A percentile compares a stretch with the other conserved stretches of the same genome.
These are phyloP conservation scores for Phialocephala sp. DNA, from an alignment of 2,329 filamentous ascomycete genomes.

Conservation along the genomic window DNA sequence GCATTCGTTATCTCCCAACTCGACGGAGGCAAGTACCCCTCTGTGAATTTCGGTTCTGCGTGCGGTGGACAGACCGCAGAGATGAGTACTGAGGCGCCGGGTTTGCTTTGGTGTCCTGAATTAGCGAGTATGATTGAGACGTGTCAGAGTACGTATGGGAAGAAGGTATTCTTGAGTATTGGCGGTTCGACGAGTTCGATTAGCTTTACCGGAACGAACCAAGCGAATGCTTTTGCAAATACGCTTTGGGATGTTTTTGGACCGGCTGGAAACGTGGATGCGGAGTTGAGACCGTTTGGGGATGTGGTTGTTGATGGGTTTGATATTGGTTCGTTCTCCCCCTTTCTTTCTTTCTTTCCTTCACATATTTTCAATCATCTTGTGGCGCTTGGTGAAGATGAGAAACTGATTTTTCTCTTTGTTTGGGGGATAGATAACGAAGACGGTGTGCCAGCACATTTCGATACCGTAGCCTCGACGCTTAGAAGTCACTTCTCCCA, in stretches of 20 bases:
- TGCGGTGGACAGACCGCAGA: conserved; percentile 42
- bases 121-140: conserved; percentile 40
- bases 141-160: conserved; percentile 47
- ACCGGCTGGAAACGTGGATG: conserved; percentile 34
- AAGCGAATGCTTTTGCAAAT: conserved; percentile 42
- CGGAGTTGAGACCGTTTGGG: conserved; percentile 43
- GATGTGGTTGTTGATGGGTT: conserved; percentile 45
- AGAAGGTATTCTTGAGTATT: conserved; percentile 48
- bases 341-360: neutral
- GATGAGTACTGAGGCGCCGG: conserved; percentile 45
- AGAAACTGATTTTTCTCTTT: neutral
- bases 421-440: conserved; percentile 42
- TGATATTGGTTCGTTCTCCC: conserved; percentile 41
- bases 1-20: conserved; percentile 32
- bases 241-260: conserved; percentile 47
- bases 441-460: conserved; percentile 38
- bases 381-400: neutral
- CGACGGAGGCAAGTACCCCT: conserved; percentile 28
- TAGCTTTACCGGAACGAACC: conserved; percentile 36
- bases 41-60: conserved; percentile 43
- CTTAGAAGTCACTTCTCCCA: conserved; percentile 38
- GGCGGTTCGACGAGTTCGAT: conserved; percentile 41
- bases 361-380: too few species aligned
- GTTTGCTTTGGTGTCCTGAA: conserved; percentile 46
- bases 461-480: conserved; percentile 41